These are phyloP conservation scores for Cercophora newfieldiana DNA, from an alignment of 495 filamentous ascomycete species.

Conservation along the genomic window DNA sequence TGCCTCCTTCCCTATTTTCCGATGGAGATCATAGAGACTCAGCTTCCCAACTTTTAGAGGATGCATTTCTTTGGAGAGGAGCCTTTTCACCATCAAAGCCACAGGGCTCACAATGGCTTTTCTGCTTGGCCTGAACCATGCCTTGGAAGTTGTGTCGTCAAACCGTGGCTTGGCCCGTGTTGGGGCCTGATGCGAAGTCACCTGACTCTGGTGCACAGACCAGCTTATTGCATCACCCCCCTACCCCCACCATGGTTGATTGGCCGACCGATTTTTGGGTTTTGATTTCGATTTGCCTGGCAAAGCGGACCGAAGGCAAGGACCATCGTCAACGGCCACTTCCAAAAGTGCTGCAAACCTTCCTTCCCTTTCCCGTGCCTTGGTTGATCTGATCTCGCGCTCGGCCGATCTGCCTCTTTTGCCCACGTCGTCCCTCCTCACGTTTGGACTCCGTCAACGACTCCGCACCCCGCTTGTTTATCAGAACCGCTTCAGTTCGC, in stretches of 20 bases:
- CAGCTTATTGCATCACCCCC: conserved; percentile 21
- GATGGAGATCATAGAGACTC: not conserved
- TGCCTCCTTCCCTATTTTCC: not conserved
- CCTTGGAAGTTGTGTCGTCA: not conserved
- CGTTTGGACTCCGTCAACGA: conserved; percentile 11
- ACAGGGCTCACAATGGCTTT: not conserved
- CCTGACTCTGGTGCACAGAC: not conserved
- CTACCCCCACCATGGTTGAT: conserved; percentile 38
- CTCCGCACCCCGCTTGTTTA: conserved; percentile 9
- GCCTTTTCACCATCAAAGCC: not conserved
- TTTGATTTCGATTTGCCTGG: conserved; percentile 28
- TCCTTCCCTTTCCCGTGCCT: conserved; percentile 8
- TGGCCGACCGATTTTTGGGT: conserved; percentile 35
- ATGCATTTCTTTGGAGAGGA: not conserved
- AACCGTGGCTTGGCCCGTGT: not conserved
- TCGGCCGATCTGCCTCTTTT: conserved; percentile 9
- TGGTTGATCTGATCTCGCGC: conserved; percentile 21
- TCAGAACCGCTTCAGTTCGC: conserved; percentile 13
- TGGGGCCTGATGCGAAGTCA: conserved; percentile 3
- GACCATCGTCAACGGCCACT: conserved; percentile 22
- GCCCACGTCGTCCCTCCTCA: conserved; percentile 9
- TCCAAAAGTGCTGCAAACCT: conserved; percentile 9
- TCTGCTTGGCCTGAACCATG: not conserved
- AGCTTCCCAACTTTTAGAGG: not conserved
- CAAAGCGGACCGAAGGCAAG: not conserved